A percentile compares a stretch with the other conserved stretches of the same genome.
Evolutionary conservation across 169 alveolate species (phyloP).

Genomic region (Plasmodium billcollinsi): DNA sequence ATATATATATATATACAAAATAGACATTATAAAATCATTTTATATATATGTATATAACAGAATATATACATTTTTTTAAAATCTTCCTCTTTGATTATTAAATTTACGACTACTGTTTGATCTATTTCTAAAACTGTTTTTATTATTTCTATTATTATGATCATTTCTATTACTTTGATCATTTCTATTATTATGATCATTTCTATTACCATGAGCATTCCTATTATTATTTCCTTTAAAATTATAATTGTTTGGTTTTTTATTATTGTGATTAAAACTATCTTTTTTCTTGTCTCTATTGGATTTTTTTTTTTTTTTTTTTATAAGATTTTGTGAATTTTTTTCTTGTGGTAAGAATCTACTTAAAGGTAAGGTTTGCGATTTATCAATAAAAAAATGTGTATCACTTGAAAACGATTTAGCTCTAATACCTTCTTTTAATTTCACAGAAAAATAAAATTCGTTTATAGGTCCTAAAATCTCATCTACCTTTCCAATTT

Average conservation of each 20-base stretch:
- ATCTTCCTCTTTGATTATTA: slow-evolving; percentile 60
- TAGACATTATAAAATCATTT: not conserved
- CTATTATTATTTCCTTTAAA: slow-evolving; percentile 77
- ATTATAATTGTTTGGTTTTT: slow-evolving; percentile 75
- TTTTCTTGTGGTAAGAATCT: slow-evolving; percentile 86
- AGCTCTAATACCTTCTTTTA: slow-evolving; percentile 90
- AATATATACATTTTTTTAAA: not conserved
- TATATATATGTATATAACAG: not conserved
- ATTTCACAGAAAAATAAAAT: slow-evolving; percentile 90
- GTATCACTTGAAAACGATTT: slow-evolving; percentile 87
- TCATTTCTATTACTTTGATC: slow-evolving; percentile 76
- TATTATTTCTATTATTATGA: slow-evolving; percentile 22
- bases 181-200: slow-evolving; percentile 71
- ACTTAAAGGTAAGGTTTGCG: slow-evolving; percentile 90
- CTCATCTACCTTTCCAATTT: slow-evolving; percentile 96
- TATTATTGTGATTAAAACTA: slow-evolving; percentile 28
- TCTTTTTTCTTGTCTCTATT: slow-evolving; percentile 79
- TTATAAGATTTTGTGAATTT: slow-evolving; percentile 43
- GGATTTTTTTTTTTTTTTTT: slow-evolving; percentile 80
- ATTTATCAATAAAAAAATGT: slow-evolving; percentile 86
- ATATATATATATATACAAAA: not conserved
- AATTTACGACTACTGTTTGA: slow-evolving; percentile 46
- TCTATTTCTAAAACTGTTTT: slow-evolving; percentile 38
- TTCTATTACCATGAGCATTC: slow-evolving; percentile 76
- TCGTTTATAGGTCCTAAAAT: slow-evolving; percentile 95